These are phyloP conservation scores for Russula griseocarnosa DNA, from an alignment of 768 basidiomycete genomes.

Conservation along the genomic window DNA sequence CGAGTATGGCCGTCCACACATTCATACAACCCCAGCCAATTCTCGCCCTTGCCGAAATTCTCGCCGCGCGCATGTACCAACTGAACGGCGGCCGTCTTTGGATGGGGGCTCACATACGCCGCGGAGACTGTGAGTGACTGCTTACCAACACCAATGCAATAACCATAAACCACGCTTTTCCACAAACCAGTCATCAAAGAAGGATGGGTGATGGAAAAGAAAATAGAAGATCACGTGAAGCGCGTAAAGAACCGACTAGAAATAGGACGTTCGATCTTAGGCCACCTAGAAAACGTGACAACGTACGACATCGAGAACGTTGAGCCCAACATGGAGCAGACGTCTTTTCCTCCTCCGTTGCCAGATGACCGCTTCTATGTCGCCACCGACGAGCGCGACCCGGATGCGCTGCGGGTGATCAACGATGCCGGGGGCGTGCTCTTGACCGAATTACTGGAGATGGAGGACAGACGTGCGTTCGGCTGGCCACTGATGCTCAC, in stretches of 20 bases:
- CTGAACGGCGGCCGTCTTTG: constrained; percentile 37
- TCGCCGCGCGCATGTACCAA: constrained; percentile 36
- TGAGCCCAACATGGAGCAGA: constrained; percentile 13
- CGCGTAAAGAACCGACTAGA: constrained; percentile 34
- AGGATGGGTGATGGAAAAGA: constrained; percentile 37
- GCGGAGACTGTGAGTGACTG: constrained; percentile 40
- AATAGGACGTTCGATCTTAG: constrained; percentile 34
- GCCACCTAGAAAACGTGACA: constrained; percentile 4
- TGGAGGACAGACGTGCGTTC: constrained; percentile 38
- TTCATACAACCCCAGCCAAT: constrained; percentile 13
- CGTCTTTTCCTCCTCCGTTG: neutral
- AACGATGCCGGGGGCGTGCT: constrained; percentile 39
- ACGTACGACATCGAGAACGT: constrained; percentile 18
- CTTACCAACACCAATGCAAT: neutral
- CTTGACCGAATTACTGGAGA: constrained; percentile 41
- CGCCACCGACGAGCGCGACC: constrained; percentile 43
- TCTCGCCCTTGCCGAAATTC: constrained; percentile 33
- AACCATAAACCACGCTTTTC: too few relatives aligned
- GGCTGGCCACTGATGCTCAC: constrained; percentile 45
- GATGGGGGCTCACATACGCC: constrained; percentile 46
- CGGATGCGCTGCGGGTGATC: constrained; percentile 35
- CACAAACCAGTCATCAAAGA: constrained; percentile 32
- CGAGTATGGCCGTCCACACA: constrained; percentile 12
- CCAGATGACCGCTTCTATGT: constrained; percentile 32
- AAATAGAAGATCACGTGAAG: constrained; percentile 36